Percentiles rank a stretch among this genome's conserved stretches.
Evolutionary conservation across 768 basidiomycete genomes (phyloP).

Genomic region (Mrakia blollopis): DNA sequence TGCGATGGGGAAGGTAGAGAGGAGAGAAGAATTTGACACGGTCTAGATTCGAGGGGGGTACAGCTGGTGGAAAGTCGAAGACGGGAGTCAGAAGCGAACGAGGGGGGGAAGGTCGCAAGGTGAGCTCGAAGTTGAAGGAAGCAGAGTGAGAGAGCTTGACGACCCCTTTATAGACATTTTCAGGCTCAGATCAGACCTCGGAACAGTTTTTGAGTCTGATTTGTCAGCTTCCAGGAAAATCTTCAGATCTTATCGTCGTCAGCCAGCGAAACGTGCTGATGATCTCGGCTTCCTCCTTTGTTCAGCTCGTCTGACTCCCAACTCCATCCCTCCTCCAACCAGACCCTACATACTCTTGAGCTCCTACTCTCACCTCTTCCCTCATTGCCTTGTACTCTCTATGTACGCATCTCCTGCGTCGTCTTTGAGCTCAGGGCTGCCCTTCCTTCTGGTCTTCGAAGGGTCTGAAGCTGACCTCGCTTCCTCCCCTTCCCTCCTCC

Average conservation of each 20-base stretch:
- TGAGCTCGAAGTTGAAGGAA: background rate
- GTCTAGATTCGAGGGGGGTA: background rate
- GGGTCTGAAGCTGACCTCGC: background rate
- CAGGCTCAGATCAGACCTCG: no score
- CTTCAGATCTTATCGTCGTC: no score
- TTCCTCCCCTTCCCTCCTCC: background rate
- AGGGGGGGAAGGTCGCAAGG: background rate
- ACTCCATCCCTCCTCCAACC: background rate
- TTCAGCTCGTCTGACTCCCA: background rate
- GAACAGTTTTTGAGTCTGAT: no score
- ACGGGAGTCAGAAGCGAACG: background rate
- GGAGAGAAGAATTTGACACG: background rate
- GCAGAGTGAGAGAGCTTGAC: background rate
- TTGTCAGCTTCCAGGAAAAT: no score
- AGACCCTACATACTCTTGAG: background rate
- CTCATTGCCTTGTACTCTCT: no score
- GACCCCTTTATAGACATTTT: background rate
- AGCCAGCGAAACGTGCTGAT: no score
- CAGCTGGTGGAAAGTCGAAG: background rate
- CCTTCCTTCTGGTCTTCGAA: background rate
- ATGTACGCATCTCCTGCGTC: background rate
- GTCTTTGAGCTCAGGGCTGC: background rate
- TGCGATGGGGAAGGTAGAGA: background rate
- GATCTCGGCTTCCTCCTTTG: background rate
- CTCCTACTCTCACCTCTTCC: background rate